phyloP scores from a whole-genome alignment of 257 asterid species.

The Nicotiana noctiflora region DNA sequence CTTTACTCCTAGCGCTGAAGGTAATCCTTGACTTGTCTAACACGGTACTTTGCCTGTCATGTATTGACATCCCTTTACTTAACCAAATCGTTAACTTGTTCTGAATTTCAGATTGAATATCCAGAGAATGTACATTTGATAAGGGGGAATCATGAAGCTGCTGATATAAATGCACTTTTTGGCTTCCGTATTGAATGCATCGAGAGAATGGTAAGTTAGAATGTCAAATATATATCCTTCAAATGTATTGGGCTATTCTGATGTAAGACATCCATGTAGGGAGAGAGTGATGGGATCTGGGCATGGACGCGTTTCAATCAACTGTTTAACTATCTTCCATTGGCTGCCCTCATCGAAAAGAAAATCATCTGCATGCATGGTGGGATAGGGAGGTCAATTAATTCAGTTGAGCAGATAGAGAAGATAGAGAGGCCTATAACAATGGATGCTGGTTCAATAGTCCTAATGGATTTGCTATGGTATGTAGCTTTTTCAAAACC shows the following conservation, averaged over 20 bases:
- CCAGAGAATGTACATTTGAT: conserved; percentile 96
- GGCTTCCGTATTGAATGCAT: conserved; percentile 99
- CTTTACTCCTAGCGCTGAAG: conserved; percentile 94
- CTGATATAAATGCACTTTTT: conserved; percentile 96
- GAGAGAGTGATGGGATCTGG: conserved; percentile 98
- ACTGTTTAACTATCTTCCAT: conserved; percentile 89
- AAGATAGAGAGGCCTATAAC: conserved; percentile 98
- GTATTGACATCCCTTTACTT: conserved; percentile 3
- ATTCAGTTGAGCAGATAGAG: conserved; percentile 91
- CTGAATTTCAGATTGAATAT: conserved; percentile 67
- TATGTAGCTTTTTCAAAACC: conserved; percentile 15
- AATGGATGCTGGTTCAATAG: conserved; percentile 96
- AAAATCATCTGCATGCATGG: conserved; percentile 99
- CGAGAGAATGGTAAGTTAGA: conserved; percentile 83
- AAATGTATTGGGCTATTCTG: conserved; percentile 13
- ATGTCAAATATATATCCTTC: background rate
- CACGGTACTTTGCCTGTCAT: background rate
- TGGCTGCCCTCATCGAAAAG: conserved; percentile 97
- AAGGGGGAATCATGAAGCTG: conserved; percentile 99
- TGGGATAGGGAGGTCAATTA: conserved; percentile 95
- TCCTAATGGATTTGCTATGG: conserved; percentile 97
- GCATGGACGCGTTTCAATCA: conserved; percentile 99
- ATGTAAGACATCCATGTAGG: conserved; percentile 45
- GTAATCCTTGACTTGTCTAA: conserved; percentile 30
- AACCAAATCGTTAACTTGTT: background rate